Base-by-base conservation (phyloP, 2,329 filamentous ascomycete species). In the Cordyceps farinosa region DNA sequence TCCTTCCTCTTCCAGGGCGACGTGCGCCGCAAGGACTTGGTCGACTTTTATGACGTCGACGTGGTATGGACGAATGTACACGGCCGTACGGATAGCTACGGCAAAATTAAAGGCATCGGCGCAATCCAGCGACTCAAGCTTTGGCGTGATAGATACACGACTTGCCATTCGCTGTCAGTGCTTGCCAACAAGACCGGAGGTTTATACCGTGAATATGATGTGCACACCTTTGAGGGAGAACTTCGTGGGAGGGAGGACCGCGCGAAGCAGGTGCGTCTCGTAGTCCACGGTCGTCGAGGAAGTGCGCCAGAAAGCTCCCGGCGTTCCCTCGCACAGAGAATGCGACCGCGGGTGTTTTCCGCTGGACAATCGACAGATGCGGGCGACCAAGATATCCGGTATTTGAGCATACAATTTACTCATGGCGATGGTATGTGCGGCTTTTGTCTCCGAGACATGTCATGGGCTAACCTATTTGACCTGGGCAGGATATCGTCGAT, bases 31-130 rank as follows among this genome's bases (percentile, higher is more conserved):
- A 79, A 79, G 68, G 78, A 82, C 50, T 69, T 84, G 29, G 68
- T 84, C 38, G 80, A 79, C 67, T 83, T 80, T 69, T 83, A 79
- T 62, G 81, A 84, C 64, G 76, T 82, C 38, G 80, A 84, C 65
- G 80, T 83, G 10, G 74, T 81, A 42, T 84, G 81, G 80, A 81
- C 80, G 29, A 81, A 83, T 65, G 70, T 75, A 4, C 79, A 83
- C 65, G 74, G 78, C 53, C 76, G 81, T 45, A 82, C 79, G 3
- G 80, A 83, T 69, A 71, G 76, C 17, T 82, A 82, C 65, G 81
- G 81, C 52, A 82, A 78, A 38, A 76, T 83, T 13, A 77, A 78
- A 62, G 81, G 81, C 27, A 75, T 84, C 61, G 81, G 79, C 1
- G 79, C 80, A 1, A 81, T 83, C 48, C 81, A 83, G 70, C 73